phyloP scores from a whole-genome alignment of 2,329 filamentous ascomycete species.

The Alternaria triticina region DNA sequence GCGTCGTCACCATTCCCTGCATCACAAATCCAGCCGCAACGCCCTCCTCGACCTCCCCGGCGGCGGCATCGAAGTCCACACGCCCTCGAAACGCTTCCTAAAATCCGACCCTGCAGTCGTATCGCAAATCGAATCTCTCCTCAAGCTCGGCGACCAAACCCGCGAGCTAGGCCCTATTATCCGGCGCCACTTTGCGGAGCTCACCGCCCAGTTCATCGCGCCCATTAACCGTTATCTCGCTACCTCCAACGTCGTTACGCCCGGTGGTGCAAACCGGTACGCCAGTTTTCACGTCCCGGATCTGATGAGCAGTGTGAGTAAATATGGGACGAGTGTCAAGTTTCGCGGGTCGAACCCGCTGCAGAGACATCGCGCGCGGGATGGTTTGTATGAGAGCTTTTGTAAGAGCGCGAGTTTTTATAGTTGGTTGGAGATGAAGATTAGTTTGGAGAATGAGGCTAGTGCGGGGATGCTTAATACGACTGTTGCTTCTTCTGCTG shows the following conservation, averaged over 20 bases:
- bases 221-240: constrained; percentile 51
- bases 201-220: constrained; percentile 50
- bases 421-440: constrained; percentile 52
- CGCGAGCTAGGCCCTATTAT: constrained; percentile 46
- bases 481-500: neutral
- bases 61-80: constrained; percentile 47
- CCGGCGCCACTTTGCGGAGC: constrained; percentile 50
- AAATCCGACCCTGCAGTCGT: constrained; percentile 46
- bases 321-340: constrained; percentile 49
- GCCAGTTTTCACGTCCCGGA: constrained; percentile 48
- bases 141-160: constrained; percentile 40
- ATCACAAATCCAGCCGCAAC: constrained; percentile 44
- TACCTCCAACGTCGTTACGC: constrained; percentile 42
- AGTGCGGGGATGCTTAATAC: constrained; percentile 42
- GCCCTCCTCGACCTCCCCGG: constrained; percentile 49
- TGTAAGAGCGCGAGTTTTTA: constrained; percentile 50
- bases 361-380: constrained; percentile 45
- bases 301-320: constrained; percentile 47
- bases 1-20: constrained; percentile 46
- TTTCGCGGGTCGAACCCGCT: constrained; percentile 47
- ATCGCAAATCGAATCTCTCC: constrained; percentile 41
- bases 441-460: constrained; percentile 49
- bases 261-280: constrained; percentile 46
- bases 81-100: constrained; percentile 46
- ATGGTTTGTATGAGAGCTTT: constrained; percentile 48